Base-by-base conservation (phyloP, 331 rosid genomes). In the Saraca asoca region DNA sequence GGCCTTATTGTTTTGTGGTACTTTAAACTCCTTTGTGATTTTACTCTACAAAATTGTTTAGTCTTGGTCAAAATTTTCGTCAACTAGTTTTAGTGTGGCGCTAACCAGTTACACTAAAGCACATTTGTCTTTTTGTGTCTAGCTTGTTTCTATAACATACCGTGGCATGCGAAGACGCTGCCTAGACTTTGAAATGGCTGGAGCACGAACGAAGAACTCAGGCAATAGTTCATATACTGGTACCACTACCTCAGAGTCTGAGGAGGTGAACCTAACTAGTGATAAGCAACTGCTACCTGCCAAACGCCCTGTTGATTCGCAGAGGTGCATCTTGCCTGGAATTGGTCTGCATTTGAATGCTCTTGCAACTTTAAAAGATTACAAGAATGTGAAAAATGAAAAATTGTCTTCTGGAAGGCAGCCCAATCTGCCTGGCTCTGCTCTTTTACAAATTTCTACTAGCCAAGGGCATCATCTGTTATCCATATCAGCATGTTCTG, bases 161-260 rank as follows among this genome's bases (percentile, higher is more conserved):
- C 91, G 85, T 59, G 91, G 96, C 7, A 69, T 80, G 60, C 74
- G 87, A 75, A 88, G 96, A 82, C 96, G 97, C 70, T 86, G 96
- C 73, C 85, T 91, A 41, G 91, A 91, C 59, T 88, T 84, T 74
- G 97, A 87, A 83, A 78, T 71, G 85, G 85, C 75, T 2, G 84
- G 75, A 62, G 80, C 79, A 60, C 81, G 82, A 18, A 81, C 83
- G 68, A 88, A 79, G 79, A 81, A 72, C 62, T 43, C 71, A 51
- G 79, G 54, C 12, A 82, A 76, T 76, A 75, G 59, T 73, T 78
- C 84, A 71, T 78, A 71, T 76, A 45, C 41, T 68, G 64, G 82
- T 69, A 85, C 85, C 29, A 50, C 72, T 45, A 37, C 61, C 55
- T 42, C 77, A 15, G 86, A 72, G 50, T 65, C 85, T 49, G 84